A percentile compares a stretch with the other conserved stretches of the same genome.
phyloP scores from a whole-genome alignment of 768 basidiomycete genomes.

The Pulveroboletus sp. region DNA sequence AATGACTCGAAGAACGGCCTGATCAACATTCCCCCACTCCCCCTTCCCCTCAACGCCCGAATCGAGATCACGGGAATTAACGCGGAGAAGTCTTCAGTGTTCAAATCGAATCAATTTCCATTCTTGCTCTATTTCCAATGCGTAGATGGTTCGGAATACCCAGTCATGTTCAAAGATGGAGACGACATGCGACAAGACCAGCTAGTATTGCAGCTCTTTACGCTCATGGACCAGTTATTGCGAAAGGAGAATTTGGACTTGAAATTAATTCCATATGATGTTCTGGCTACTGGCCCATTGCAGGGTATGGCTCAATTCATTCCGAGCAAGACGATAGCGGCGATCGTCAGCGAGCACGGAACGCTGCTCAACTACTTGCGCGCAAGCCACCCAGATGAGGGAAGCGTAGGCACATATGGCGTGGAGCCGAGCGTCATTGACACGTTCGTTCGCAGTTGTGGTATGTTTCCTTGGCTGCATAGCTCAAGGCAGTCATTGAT shows the following conservation, averaged over 20 bases:
- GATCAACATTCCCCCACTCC: constrained; percentile 73
- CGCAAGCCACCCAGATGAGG: constrained; percentile 87
- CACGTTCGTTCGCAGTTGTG: constrained; percentile 95
- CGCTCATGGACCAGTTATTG: constrained; percentile 92
- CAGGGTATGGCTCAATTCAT: constrained; percentile 98
- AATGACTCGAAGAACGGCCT: constrained; percentile 84
- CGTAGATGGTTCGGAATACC: constrained; percentile 80
- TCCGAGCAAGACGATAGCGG: constrained; percentile 92
- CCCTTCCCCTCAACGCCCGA: constrained; percentile 88
- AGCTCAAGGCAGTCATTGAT: constrained; percentile 10
- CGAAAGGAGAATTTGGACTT: constrained; percentile 95
- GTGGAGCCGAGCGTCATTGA: constrained; percentile 95
- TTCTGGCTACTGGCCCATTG: constrained; percentile 84
- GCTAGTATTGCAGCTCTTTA: constrained; percentile 96
- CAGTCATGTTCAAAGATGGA: constrained; percentile 98
- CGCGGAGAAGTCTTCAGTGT: constrained; percentile 90
- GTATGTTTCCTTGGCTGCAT: constrained; percentile 44
- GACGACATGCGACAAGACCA: constrained; percentile 99
- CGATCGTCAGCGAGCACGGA: constrained; percentile 90
- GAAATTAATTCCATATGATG: constrained; percentile 87
- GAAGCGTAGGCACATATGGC: constrained; percentile 90
- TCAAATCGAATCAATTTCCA: constrained; percentile 96
- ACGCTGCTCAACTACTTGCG: constrained; percentile 86
- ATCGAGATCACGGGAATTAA: constrained; percentile 83
- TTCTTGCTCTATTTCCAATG: constrained; percentile 89